A percentile compares a stretch with the other conserved stretches of the same genome.
phyloP scores from a whole-genome alignment of 352 stramenopile genomes.

The Phytophthora rubi region DNA sequence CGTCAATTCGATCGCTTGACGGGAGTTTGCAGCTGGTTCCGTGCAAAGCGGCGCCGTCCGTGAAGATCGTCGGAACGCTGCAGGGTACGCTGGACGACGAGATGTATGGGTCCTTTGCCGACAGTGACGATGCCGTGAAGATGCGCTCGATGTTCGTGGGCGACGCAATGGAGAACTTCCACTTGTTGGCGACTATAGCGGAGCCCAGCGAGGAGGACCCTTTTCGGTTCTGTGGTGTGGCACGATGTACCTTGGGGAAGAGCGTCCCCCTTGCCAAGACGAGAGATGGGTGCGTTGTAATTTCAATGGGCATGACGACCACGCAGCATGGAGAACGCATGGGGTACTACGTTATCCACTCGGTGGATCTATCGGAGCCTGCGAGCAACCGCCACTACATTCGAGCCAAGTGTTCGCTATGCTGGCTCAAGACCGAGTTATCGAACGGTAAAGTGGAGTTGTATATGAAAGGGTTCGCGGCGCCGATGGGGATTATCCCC shows the following conservation, averaged over 20 bases:
- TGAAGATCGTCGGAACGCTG: slow-evolving; percentile 47
- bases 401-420: slow-evolving; percentile 49
- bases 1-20: slow-evolving; percentile 43
- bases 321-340: slow-evolving; percentile 54
- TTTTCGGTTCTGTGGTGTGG: slow-evolving; percentile 64
- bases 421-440: slow-evolving; percentile 49
- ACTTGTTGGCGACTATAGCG: slow-evolving; percentile 48
- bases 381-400: slow-evolving; percentile 30
- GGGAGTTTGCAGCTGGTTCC: slow-evolving; percentile 31
- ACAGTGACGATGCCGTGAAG: slow-evolving; percentile 48
- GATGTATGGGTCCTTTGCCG: slow-evolving; percentile 60
- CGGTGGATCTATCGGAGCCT: slow-evolving; percentile 55
- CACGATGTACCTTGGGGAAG: slow-evolving; percentile 42
- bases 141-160: slow-evolving; percentile 38
- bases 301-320: slow-evolving; percentile 50
- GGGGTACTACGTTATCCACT: slow-evolving; percentile 57
- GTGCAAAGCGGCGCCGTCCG: slow-evolving; percentile 40
- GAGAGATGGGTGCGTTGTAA: slow-evolving; percentile 49
- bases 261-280: slow-evolving; percentile 41
- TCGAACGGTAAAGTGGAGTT: slow-evolving; percentile 45
- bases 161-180: slow-evolving; percentile 44
- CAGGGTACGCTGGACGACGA: slow-evolving; percentile 49
- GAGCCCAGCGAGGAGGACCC: slow-evolving; percentile 52
- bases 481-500: slow-evolving; percentile 37
- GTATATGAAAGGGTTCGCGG: slow-evolving; percentile 47